Evolutionary conservation across 1,139 yeast species (phyloP).

Genomic region (Sugiyamaella neomexicana): DNA sequence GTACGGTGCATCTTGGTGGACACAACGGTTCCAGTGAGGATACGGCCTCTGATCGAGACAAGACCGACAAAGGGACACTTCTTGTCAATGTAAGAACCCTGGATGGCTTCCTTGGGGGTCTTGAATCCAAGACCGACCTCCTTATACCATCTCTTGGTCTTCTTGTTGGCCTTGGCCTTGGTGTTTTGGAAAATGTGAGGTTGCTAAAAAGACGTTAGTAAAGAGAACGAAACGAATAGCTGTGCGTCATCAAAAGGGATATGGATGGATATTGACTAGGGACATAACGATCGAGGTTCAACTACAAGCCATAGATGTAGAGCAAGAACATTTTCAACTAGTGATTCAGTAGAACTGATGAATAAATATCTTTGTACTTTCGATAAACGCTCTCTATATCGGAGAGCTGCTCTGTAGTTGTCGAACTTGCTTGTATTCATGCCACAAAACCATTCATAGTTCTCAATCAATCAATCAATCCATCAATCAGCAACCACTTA

Average conservation of each 20-base stretch:
- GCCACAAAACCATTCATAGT: no score
- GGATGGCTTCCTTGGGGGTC: constrained; percentile 99
- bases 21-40: constrained; percentile 92
- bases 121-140: constrained; percentile 99
- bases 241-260: background rate
- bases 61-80: constrained; percentile 99
- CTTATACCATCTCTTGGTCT: constrained; percentile 99
- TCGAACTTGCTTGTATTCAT: no score
- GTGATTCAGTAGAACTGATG: no score
- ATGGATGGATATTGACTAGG: background rate
- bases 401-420: no score
- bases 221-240: background rate
- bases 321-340: no score
- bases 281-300: no score
- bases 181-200: constrained; percentile 99
- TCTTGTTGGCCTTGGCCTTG: constrained; percentile 98
- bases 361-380: no score
- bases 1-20: constrained; percentile 99
- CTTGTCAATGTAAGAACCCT: constrained; percentile 99
- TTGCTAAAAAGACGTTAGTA: constrained; percentile 57
- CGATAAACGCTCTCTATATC: no score
- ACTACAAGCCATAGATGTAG: background rate
- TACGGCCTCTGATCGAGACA: constrained; percentile 99
- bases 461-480: no score
- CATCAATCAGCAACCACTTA: no score